A percentile compares a stretch with the other conserved stretches of the same genome.
Conservation (phyloP, 768 basidiomycete species). For the Obba rivulosa region DNA sequence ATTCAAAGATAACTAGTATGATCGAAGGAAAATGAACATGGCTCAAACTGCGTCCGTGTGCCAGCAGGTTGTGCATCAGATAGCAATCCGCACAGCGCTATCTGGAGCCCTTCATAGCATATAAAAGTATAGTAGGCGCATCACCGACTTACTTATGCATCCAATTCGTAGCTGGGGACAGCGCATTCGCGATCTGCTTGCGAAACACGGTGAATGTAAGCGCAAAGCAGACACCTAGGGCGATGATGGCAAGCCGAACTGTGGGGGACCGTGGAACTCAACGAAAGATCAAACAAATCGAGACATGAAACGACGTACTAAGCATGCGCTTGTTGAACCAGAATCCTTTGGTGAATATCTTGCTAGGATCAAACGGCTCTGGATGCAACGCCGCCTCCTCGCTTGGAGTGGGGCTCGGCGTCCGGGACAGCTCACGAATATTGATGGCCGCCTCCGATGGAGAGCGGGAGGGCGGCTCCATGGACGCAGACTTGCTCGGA, state of each 20-base stretch:
- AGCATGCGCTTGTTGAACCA: constrained; percentile 29
- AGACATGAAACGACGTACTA: constrained; percentile 19
- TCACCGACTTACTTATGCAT: constrained; percentile 46
- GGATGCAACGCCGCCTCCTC: constrained; percentile 26
- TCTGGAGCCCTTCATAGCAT: not conserved
- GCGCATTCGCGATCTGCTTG: constrained; percentile 57
- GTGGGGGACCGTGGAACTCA: no score
- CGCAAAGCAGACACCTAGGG: no score
- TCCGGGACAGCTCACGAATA: constrained; percentile 19
- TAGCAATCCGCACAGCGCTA: not conserved
- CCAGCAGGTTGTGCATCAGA: no score
- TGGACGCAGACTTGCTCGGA: no score
- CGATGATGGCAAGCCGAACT: no score
- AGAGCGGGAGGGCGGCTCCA: no score
- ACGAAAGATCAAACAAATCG: not conserved
- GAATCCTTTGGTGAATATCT: constrained; percentile 22
- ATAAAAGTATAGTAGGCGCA: no score
- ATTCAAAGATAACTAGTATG: no score
- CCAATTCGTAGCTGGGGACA: constrained; percentile 61
- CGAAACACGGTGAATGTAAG: constrained; percentile 34
- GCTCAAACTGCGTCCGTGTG: no score
- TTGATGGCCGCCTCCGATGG: constrained; percentile 6
- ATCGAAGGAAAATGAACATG: not conserved
- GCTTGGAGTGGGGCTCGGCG: constrained; percentile 31
- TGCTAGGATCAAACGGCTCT: constrained; percentile 23